Evolutionary conservation across 345 rosid genomes (phyloP).

Genomic region (Lepidium sativum): DNA sequence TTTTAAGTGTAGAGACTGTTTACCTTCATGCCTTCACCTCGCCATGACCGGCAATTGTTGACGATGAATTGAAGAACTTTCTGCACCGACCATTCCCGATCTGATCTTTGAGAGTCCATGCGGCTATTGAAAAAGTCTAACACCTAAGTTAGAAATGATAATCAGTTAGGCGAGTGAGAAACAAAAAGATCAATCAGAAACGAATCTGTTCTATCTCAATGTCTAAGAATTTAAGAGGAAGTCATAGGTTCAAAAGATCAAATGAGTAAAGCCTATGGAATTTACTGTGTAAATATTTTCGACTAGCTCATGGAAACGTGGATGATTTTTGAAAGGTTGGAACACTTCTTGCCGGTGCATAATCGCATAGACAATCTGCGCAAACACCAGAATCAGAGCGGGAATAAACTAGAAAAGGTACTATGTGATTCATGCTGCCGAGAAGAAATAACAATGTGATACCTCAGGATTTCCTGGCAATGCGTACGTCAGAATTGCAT

Average conservation of each 20-base stretch:
- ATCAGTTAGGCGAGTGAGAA: background rate
- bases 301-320: slow-evolving; percentile 80
- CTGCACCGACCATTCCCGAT: slow-evolving; percentile 96
- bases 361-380: slow-evolving; percentile 86
- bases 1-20: background rate
- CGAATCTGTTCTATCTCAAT: background rate
- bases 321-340: slow-evolving; percentile 81
- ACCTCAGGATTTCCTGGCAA: slow-evolving; percentile 98
- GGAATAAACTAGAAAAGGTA: background rate
- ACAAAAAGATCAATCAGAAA: background rate
- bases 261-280: slow-evolving; percentile 11
- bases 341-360: slow-evolving; percentile 98
- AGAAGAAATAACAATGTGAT: background rate
- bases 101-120: slow-evolving; percentile 70
- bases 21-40: slow-evolving; percentile 97
- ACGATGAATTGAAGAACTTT: slow-evolving; percentile 77
- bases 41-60: slow-evolving; percentile 79
- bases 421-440: background rate
- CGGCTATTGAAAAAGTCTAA: slow-evolving; percentile 87
- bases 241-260: background rate
- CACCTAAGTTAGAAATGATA: slow-evolving; percentile 39
- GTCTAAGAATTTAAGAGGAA: background rate
- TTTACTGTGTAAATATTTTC: slow-evolving; percentile 79
- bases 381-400: slow-evolving; percentile 12
- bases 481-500: slow-evolving; percentile 89